Percentiles rank a stretch among this genome's conserved stretches.
These are phyloP conservation scores for Kwoniella newhampshirensis DNA, from an alignment of 768 basidiomycete genomes.

Conservation along the genomic window DNA sequence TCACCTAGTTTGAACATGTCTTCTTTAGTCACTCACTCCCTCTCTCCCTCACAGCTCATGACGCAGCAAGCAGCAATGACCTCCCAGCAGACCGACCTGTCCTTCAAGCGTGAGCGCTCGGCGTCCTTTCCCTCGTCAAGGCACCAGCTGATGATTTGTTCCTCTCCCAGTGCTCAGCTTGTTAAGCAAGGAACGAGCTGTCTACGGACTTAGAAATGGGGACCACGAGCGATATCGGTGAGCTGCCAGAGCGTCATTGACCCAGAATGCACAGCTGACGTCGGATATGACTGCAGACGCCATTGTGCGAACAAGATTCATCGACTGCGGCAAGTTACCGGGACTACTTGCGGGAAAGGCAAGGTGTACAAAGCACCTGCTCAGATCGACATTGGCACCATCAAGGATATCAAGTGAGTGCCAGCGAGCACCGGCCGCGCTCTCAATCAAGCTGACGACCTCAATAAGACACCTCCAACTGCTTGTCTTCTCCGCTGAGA, in stretches of 20 bases:
- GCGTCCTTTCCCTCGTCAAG: not conserved
- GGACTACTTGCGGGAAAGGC: conserved; percentile 82
- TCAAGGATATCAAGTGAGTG: conserved; percentile 84
- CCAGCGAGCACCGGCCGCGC: not conserved
- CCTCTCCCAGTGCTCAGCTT: conserved; percentile 69
- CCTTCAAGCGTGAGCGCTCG: conserved; percentile 39
- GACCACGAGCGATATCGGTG: conserved; percentile 84
- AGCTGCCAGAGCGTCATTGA: conserved; percentile 21
- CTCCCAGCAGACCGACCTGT: conserved; percentile 17
- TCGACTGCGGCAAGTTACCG: conserved; percentile 76
- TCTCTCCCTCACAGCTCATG: not conserved
- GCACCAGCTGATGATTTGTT: not conserved
- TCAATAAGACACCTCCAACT: conserved; percentile 58
- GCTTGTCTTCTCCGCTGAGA: conserved; percentile 83
- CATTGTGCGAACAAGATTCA: conserved; percentile 90
- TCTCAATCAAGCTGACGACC: not conserved
- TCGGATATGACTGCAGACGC: conserved; percentile 60
- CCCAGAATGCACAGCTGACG: not conserved
- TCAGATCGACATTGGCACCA: conserved; percentile 64
- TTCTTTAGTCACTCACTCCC: not conserved
- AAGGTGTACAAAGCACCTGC: conserved; percentile 85
- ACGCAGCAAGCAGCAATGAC: conserved; percentile 15
- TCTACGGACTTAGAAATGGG: conserved; percentile 86
- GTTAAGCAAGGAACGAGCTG: conserved; percentile 81
- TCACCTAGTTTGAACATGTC: not conserved